Evolutionary conservation across 345 rosid genomes (phyloP).

Genomic region (Nasturtium officinale): DNA sequence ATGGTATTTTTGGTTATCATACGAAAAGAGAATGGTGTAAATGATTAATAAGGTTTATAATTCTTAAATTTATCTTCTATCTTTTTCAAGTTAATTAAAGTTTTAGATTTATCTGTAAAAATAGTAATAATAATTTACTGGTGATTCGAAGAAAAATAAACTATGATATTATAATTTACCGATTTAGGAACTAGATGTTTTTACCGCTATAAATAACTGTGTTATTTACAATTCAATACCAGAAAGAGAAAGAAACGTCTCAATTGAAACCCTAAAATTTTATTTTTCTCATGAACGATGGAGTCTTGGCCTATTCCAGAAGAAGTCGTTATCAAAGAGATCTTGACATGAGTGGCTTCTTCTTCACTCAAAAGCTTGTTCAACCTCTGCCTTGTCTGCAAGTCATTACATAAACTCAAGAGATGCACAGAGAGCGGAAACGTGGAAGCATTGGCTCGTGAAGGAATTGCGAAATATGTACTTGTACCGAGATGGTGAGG

Average conservation of each 20-base stretch:
- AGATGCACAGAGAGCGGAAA: background rate
- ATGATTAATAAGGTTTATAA: background rate
- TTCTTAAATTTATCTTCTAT: too few relatives aligned
- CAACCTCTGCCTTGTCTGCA: conserved; percentile 3
- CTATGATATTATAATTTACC: too few relatives aligned
- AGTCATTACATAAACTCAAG: background rate
- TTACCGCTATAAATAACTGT: too few relatives aligned
- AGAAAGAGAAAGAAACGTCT: too few relatives aligned
- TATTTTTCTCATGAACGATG: background rate
- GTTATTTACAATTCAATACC: too few relatives aligned
- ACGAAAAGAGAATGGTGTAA: background rate
- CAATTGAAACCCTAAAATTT: background rate
- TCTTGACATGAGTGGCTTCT: conserved; percentile 10
- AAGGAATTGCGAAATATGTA: background rate
- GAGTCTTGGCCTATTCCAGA: background rate
- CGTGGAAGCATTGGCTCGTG: background rate
- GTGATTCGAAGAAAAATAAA: background rate
- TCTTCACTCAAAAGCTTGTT: conserved; percentile 17
- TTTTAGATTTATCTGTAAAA: background rate
- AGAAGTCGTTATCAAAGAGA: background rate
- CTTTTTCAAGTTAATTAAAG: background rate
- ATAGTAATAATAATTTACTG: background rate
- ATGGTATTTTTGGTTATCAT: background rate
- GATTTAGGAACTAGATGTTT: background rate
- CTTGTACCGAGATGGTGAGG: too few relatives aligned